Percentiles rank a stretch among this genome's conserved stretches.
Conservation (phyloP, 2,329 filamentous ascomycete genomes). For the Arthrocladium fulminans region DNA sequence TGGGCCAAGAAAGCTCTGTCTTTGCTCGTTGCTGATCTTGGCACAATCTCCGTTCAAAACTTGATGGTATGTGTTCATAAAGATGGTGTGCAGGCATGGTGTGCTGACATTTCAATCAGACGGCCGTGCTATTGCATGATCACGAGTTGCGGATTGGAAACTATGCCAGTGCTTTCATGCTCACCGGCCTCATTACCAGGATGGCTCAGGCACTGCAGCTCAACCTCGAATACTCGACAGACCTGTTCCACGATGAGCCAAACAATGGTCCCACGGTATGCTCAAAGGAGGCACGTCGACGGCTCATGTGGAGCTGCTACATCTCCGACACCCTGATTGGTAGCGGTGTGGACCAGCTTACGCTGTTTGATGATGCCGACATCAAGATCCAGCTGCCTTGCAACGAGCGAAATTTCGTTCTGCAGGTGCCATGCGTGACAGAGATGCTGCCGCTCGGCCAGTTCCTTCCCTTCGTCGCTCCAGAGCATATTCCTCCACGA, state of each 20-base stretch:
- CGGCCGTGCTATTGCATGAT: slow-evolving; percentile 26
- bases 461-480: slow-evolving; percentile 15
- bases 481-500: slow-evolving; percentile 6
- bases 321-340: slow-evolving; percentile 26
- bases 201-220: slow-evolving; percentile 28
- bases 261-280: slow-evolving; percentile 12
- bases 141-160: slow-evolving; percentile 26
- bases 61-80: slow-evolving; percentile 9
- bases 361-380: slow-evolving; percentile 25
- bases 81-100: neutral
- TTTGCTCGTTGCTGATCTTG: slow-evolving; percentile 4
- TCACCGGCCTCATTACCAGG: slow-evolving; percentile 26
- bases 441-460: slow-evolving; percentile 23
- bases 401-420: slow-evolving; percentile 25
- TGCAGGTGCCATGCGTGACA: slow-evolving; percentile 25
- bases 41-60: slow-evolving; percentile 9
- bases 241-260: slow-evolving; percentile 24
- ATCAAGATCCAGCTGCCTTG: slow-evolving; percentile 26
- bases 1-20: slow-evolving; percentile 11
- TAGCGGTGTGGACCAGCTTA: slow-evolving; percentile 27
- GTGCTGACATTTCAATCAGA: slow-evolving; percentile 13
- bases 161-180: slow-evolving; percentile 28
- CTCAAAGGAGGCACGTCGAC: slow-evolving; percentile 25
- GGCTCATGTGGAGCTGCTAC: slow-evolving; percentile 29
- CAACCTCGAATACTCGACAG: slow-evolving; percentile 27